phyloP scores from a whole-genome alignment of 2,329 filamentous ascomycete genomes.

The Talaromyces sp. region DNA sequence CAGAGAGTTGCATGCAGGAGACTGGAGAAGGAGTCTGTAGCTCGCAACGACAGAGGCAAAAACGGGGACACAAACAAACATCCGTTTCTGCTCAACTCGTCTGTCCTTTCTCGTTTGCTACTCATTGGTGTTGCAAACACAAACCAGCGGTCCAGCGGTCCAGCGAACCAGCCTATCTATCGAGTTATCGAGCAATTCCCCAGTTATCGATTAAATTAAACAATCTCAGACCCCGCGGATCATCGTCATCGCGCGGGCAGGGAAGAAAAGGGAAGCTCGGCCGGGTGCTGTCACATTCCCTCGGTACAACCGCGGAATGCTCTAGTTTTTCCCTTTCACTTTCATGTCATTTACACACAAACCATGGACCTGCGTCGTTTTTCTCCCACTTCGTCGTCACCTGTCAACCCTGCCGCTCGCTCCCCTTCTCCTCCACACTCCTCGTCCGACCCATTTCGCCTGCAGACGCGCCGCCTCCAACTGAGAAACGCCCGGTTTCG shows the following conservation, averaged over 20 bases:
- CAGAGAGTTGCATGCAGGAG: not conserved
- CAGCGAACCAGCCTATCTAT: not conserved
- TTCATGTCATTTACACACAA: not conserved
- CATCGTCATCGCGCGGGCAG: not conserved
- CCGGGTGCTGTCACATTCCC: constrained; percentile 5
- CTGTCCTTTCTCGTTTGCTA: constrained; percentile 15
- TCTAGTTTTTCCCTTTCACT: not conserved
- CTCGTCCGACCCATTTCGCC: constrained; percentile 16
- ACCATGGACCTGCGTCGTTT: not conserved
- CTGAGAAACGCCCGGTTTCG: constrained; percentile 26
- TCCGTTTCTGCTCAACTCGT: not conserved
- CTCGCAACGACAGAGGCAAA: constrained; percentile 32
- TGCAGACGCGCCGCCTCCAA: constrained; percentile 23
- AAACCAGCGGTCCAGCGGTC: too few species aligned
- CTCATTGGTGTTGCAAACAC: too few species aligned
- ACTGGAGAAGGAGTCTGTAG: not conserved
- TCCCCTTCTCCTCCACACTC: constrained; percentile 13
- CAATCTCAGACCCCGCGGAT: not conserved
- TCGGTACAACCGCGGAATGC: constrained; percentile 4
- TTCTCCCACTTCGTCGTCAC: not conserved
- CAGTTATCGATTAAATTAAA: not conserved
- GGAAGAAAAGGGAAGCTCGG: not conserved
- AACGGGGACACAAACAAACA: constrained; percentile 24
- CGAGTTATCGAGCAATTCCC: not conserved
- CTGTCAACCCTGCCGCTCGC: not conserved